Evolutionary conservation across 169 alveolate genomes (phyloP).

Genomic region (Cryptosporidium xiaoi): DNA sequence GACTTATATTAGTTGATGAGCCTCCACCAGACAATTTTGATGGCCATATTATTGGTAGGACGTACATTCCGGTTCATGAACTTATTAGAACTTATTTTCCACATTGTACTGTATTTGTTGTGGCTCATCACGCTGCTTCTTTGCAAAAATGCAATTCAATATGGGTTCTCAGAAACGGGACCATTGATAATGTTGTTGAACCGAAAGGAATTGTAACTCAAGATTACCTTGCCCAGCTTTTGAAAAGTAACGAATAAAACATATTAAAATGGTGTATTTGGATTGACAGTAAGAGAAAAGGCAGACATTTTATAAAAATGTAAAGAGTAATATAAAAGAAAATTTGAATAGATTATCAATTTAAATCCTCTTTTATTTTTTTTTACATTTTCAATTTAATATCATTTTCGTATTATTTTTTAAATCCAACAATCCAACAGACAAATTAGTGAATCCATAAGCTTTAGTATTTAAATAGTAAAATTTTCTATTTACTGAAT

Average conservation of each 20-base stretch:
- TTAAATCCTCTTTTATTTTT: no score
- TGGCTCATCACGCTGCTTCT: slow-evolving; percentile 73
- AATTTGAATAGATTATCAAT: no score
- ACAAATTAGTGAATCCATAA: no score
- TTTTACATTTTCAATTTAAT: no score
- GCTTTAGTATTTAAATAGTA: no score
- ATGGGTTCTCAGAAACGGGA: slow-evolving; percentile 72
- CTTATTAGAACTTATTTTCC: slow-evolving; percentile 70
- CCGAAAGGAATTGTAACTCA: slow-evolving; percentile 50
- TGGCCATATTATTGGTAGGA: slow-evolving; percentile 20
- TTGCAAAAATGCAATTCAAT: slow-evolving; percentile 66
- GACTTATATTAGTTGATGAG: slow-evolving; percentile 79
- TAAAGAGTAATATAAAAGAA: no score
- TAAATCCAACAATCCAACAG: no score
- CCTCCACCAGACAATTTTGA: slow-evolving; percentile 79
- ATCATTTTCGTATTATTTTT: no score
- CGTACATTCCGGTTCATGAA: slow-evolving; percentile 66
- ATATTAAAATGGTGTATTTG: no score
- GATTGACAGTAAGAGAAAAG: no score
- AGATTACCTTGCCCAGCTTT: slow-evolving; percentile 22
- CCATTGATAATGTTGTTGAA: slow-evolving; percentile 49
- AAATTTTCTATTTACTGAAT: no score
- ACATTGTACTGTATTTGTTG: slow-evolving; percentile 71
- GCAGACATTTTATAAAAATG: no score
- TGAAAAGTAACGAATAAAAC: slow-evolving; percentile 4